Base-by-base conservation (phyloP, 257 asterid species). In the Capsicum pubescens region DNA sequence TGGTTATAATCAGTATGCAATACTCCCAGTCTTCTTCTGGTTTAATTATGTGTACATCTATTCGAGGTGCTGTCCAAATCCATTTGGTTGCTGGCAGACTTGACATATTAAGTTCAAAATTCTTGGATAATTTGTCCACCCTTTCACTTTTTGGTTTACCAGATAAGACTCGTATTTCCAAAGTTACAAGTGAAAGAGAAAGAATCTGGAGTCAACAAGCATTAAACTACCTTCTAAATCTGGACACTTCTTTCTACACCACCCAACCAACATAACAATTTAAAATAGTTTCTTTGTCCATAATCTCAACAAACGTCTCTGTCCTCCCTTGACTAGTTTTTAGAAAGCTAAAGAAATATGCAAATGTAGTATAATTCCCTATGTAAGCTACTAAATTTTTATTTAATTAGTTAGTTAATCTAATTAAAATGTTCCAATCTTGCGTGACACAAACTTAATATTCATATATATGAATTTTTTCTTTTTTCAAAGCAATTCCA, bases 201-300 rank as follows among this genome's bases (percentile, higher is more conserved):
- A 21, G 72, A 52, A 59, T 19, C 83, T 83, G 77, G 77, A 66
- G 72, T 83, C 76, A 81, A 83, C 55, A 77, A 85, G 86, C 44
- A 91, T 87, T 93, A 85, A 93, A 88, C 94, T 85, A 60, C 93
- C 90, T 61, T 87, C 91, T 91, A 83, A 90, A 87, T 83, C 64
- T 59, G 86, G 87, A 87, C 85, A 93, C 69, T 84, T 79, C 39
- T 88, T 79, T 56, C 3, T 32, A 50, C 36, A 44, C 11, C 14
- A 13, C 55, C 44, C 60, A 61, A 71, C 61, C 84, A 68, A 76
- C 58, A 54, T 42, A 12, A 8, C 56, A 80, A 21, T 70, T 17
- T 48, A 5, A 80, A 85, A 68, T 46, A 84, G 58, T 56, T 58
- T 17, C 13, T n/a, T 10, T 54, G 35, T 42, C 44, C 55, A 80